Evolutionary conservation across 2,329 filamentous ascomycete genomes (phyloP), one percentile per base, ranked within the genome.

Genomic region (Fulvia fulva): DNA sequence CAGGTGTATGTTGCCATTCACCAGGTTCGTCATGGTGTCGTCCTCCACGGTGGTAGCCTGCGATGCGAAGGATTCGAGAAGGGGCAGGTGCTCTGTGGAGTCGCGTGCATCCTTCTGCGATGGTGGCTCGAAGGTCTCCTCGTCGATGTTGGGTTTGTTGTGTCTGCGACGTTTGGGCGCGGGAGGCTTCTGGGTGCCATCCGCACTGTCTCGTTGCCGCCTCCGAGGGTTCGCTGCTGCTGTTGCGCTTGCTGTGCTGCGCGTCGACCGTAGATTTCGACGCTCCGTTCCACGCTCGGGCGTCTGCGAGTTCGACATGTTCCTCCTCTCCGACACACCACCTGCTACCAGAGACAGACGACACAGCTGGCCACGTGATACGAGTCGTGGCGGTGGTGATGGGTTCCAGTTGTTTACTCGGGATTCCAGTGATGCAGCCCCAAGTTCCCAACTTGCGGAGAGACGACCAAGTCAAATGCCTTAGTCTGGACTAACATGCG

Each of bases 171-270:
- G 70, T 58, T 75, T 72, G 22, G 75, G 75, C 52, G 77, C 76
- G 25, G 67, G 64, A 21, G 67, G 66, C 53, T 73, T 71, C 16
- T 72, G 64, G 50, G 44, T 47, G 44, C 44, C 76, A 51, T 75
- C 75, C 63, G 77, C 75, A 56, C 65, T 68, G 57, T 75, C 73
- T 69, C 78, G 75, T 65, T 75, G 75, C 65, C 78, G 71, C 60
- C 78, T 71, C 59, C 75, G 73, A 41, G 77, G 76, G 62, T 79
- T 79, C 60, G 76, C 74, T 66, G 73, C 69, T 14, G 74, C 72
- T 62, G 71, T 71, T 49, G 65, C 63, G 19, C 68, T 60, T 49
- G 63, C 62, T 51, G 22, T 50, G 22, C n/a, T 25, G n/a, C 52
- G 52, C 43, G 52, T 43, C 25, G 52, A 54, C 23, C 52, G 49